phyloP scores from a whole-genome alignment of 2,329 filamentous ascomycete genomes.

The Diaporthe caulivora region DNA sequence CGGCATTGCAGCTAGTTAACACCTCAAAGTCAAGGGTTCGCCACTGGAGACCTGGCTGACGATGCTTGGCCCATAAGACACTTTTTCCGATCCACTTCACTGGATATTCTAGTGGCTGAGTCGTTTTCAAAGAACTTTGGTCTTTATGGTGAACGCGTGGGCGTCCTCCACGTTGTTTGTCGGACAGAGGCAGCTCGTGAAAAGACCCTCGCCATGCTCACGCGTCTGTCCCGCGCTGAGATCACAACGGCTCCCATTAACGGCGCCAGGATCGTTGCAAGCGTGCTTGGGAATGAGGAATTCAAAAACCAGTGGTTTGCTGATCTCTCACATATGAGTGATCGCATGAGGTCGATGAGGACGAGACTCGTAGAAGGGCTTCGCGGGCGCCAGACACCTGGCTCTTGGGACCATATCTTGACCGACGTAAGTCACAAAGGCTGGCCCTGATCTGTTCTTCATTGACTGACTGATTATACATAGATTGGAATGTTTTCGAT shows the following conservation, averaged over 20 bases:
- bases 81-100: not conserved
- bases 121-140: slow-evolving; percentile 1
- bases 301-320: not conserved
- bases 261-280: not conserved
- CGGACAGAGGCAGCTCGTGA: not conserved
- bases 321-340: not conserved
- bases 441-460: not conserved
- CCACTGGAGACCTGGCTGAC: not conserved
- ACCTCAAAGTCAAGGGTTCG: not conserved
- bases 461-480: not conserved
- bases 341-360: not conserved
- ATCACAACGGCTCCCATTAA: not conserved
- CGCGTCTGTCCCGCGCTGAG: not conserved
- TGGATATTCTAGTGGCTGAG: not conserved
- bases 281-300: not conserved
- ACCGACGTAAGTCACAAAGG: not conserved
- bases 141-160: not conserved
- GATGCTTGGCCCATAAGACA: not conserved
- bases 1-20: not conserved
- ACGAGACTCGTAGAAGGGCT: not conserved
- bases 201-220: not conserved
- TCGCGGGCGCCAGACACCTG: not conserved
- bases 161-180: not conserved
- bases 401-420: not conserved
- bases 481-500: not conserved